Evolutionary conservation across 805 yeast genomes (phyloP).

Genomic region (Wickerhamiella dianesei): DNA sequence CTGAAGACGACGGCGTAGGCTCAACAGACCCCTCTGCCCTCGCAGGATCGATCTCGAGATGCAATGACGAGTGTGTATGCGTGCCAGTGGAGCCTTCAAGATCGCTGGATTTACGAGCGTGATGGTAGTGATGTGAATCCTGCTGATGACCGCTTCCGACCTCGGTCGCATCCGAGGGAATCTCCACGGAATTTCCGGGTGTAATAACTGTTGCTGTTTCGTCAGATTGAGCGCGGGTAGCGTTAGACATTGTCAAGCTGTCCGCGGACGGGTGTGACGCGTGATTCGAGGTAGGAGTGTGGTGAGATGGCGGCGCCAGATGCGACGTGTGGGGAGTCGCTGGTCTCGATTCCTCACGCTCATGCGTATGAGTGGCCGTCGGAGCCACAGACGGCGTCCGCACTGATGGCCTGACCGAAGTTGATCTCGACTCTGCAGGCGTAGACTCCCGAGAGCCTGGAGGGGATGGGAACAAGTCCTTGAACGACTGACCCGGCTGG

Average conservation of each 20-base stretch:
- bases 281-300: too few relatives aligned
- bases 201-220: not conserved
- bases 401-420: not conserved
- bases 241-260: slow-evolving; percentile 1
- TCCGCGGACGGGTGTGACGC: not conserved
- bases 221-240: not conserved
- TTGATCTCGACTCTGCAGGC: not conserved
- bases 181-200: not conserved
- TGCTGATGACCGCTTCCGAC: not conserved
- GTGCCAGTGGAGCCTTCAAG: not conserved
- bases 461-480: slow-evolving; percentile 41
- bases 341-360: too few relatives aligned
- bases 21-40: not conserved
- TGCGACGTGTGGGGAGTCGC: too few relatives aligned
- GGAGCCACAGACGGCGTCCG: slow-evolving; percentile 2
- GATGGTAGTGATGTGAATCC: not conserved
- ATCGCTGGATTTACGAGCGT: not conserved
- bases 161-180: not conserved
- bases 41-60: not conserved
- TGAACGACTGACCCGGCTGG: slow-evolving; percentile 44
- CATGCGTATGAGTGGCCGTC: too few relatives aligned
- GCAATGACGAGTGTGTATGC: not conserved
- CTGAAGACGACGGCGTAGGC: not conserved
- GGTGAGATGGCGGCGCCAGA: too few relatives aligned
- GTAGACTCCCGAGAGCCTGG: not conserved